phyloP scores from a whole-genome alignment of 2,329 filamentous ascomycete species.

The Shiraia bambusicola region DNA sequence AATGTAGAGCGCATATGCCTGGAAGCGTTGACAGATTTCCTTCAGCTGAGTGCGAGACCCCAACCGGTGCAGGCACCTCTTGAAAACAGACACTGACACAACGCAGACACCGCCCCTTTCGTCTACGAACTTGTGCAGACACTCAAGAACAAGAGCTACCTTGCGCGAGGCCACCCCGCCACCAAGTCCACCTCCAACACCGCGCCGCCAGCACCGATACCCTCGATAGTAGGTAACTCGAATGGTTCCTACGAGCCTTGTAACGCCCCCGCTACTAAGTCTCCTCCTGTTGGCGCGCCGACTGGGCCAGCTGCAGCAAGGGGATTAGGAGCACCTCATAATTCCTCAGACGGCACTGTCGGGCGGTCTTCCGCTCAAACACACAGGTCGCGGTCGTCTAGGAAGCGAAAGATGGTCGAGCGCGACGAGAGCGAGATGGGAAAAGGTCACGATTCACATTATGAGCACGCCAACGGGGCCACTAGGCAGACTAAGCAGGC shows the following conservation, averaged over 20 bases:
- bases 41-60: slow-evolving; percentile 61
- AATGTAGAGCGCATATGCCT: slow-evolving; percentile 68
- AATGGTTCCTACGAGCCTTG: slow-evolving; percentile 22
- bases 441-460: slow-evolving; percentile 46
- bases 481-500: slow-evolving; percentile 58
- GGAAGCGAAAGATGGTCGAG: slow-evolving; percentile 62
- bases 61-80: not conserved
- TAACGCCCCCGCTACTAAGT: slow-evolving; percentile 18
- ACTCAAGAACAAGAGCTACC: slow-evolving; percentile 56
- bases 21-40: slow-evolving; percentile 72
- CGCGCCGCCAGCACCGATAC: slow-evolving; percentile 23
- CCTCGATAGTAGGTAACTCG: slow-evolving; percentile 24
- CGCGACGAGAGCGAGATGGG: slow-evolving; percentile 49
- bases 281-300: slow-evolving; percentile 26
- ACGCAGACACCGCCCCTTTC: slow-evolving; percentile 60
- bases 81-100: slow-evolving; percentile 11
- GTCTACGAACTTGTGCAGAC: slow-evolving; percentile 70
- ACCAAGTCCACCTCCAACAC: slow-evolving; percentile 18
- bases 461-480: slow-evolving; percentile 26
- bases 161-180: slow-evolving; percentile 34
- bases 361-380: slow-evolving; percentile 4
- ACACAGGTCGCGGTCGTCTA: slow-evolving; percentile 34
- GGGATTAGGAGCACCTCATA: slow-evolving; percentile 11
- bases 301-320: slow-evolving; percentile 24
- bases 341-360: slow-evolving; percentile 14